phyloP scores from a whole-genome alignment of 176 grass and related monocot genomes.

The Cenchrus americanus region DNA sequence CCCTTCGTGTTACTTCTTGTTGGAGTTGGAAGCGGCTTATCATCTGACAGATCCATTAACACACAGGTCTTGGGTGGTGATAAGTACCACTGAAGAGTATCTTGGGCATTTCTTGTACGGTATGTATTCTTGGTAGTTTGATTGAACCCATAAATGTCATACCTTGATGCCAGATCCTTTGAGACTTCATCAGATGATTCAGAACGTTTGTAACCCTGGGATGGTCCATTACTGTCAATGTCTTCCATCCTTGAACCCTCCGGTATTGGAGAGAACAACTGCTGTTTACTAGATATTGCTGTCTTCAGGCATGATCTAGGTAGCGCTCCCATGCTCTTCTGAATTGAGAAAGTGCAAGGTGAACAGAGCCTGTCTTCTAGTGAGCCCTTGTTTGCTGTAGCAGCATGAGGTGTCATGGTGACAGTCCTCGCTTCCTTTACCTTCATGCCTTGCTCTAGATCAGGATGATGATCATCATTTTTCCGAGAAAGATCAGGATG shows the following conservation, averaged over 20 bases:
- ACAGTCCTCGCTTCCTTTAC: conserved; percentile 34
- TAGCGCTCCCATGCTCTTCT: conserved; percentile 47
- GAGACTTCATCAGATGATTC: conserved; percentile 49
- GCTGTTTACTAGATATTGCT: conserved; percentile 42
- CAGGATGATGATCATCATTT: conserved; percentile 4
- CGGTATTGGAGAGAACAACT: conserved; percentile 50
- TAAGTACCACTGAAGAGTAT: conserved; percentile 83
- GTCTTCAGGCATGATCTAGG: conserved; percentile 46
- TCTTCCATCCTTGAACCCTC: conserved; percentile 50
- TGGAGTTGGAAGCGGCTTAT: conserved; percentile 47
- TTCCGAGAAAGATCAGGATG: neutral
- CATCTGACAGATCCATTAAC: conserved; percentile 62
- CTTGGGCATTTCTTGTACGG: conserved; percentile 53
- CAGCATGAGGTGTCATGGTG: conserved; percentile 25
- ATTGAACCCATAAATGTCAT: conserved; percentile 56
- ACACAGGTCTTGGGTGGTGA: conserved; percentile 86
- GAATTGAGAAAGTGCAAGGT: conserved; percentile 48
- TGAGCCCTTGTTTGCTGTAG: conserved; percentile 30
- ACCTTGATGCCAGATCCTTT: conserved; percentile 54
- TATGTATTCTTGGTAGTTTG: conserved; percentile 4
- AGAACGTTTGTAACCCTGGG: conserved; percentile 23
- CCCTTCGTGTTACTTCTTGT: conserved; percentile 15
- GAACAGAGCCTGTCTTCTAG: conserved; percentile 28
- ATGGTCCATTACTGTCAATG: conserved; percentile 12
- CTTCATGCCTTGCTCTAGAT: conserved; percentile 36